Conservation (phyloP, 495 filamentous ascomycete genomes). For the Physcia stellaris region DNA sequence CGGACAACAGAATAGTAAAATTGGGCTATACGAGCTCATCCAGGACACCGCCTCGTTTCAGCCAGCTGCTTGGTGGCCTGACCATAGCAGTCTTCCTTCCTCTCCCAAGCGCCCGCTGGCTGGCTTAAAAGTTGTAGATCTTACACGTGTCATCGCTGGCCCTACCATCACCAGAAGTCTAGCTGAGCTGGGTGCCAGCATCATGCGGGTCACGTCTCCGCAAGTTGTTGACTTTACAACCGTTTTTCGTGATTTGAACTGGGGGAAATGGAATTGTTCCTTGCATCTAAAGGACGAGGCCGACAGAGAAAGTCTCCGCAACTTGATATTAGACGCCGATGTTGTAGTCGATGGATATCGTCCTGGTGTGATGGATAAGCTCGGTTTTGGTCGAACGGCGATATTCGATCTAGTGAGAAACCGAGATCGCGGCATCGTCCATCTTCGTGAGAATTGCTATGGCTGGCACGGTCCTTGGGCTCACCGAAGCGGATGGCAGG, state of each 20-base stretch:
- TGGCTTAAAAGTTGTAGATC: conserved; percentile 45
- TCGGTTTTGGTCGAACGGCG: conserved; percentile 34
- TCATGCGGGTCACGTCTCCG: conserved; percentile 45
- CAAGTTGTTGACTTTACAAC: conserved; percentile 33
- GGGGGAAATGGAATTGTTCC: conserved; percentile 41
- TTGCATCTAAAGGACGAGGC: conserved; percentile 33
- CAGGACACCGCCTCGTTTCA: neutral
- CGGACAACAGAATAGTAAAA: neutral
- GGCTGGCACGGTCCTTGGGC: conserved; percentile 41
- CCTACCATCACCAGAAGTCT: conserved; percentile 38
- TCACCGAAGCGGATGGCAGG: conserved; percentile 40
- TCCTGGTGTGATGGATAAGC: conserved; percentile 33
- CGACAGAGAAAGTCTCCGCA: conserved; percentile 26
- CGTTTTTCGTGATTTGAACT: conserved; percentile 37
- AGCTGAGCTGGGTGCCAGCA: conserved; percentile 45
- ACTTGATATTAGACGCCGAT: conserved; percentile 38
- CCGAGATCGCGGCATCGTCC: conserved; percentile 32
- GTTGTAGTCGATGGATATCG: conserved; percentile 47
- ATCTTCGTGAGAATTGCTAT: conserved; percentile 43
- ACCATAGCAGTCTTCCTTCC: neutral
- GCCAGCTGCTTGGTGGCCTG: conserved; percentile 1
- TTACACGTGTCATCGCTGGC: conserved; percentile 48
- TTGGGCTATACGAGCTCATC: neutral
- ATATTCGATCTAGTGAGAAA: conserved; percentile 36
- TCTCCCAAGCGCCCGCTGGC: conserved; percentile 28